Conservation (phyloP, 192 early-diverging fungal species). For the Geranomyces michiganensis region DNA sequence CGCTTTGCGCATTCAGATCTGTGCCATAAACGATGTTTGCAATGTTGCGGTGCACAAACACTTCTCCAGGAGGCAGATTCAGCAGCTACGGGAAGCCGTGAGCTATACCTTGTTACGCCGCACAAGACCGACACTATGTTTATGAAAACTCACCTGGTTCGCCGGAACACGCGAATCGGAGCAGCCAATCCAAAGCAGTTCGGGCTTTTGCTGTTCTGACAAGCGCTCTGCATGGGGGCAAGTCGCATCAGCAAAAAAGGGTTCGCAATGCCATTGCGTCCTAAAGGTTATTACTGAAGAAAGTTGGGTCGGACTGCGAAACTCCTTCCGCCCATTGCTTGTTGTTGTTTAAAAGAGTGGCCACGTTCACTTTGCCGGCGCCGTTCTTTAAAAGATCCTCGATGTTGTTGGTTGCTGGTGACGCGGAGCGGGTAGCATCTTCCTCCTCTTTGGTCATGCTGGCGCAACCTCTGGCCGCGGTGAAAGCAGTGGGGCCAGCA, state of each 20-base stretch:
- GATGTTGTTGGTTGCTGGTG: no score
- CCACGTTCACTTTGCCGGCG: background rate
- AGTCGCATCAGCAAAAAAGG: background rate
- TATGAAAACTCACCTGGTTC: conserved; percentile 13
- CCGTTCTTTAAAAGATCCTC: background rate
- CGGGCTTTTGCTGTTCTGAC: no score
- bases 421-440: no score
- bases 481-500: no score
- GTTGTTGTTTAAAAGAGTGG: conserved; percentile 18
- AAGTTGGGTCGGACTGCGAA: background rate
- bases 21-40: conserved; percentile 84
- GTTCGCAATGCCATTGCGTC: background rate
- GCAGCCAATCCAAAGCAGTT: conserved; percentile 86
- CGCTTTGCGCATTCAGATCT: conserved; percentile 78
- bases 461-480: no score
- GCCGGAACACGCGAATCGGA: conserved; percentile 88
- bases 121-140: no score
- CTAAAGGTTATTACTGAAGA: conserved; percentile 1
- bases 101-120: no score
- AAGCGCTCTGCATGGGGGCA: background rate
- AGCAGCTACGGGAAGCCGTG: conserved; percentile 5
- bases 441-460: no score
- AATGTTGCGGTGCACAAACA: conserved; percentile 95
- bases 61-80: conserved; percentile 61
- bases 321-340: conserved; percentile 14